These are phyloP conservation scores for Danielozyma ontarioensis DNA, from an alignment of 805 yeast species.

Conservation along the genomic window DNA sequence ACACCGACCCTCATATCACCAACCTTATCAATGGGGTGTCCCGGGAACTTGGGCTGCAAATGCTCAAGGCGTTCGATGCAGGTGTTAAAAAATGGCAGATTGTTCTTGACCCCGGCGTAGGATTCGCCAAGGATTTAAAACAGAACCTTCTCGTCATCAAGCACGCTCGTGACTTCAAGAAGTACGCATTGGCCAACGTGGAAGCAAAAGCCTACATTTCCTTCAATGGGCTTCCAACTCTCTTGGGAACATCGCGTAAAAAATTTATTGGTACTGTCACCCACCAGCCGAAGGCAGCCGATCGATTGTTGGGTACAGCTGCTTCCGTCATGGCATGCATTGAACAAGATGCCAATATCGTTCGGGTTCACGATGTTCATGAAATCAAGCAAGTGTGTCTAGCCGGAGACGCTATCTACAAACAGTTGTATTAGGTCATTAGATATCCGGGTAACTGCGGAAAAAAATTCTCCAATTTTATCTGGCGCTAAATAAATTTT, in stretches of 20 bases:
- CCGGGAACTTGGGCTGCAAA: conserved; percentile 55
- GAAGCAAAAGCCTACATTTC: conserved; percentile 24
- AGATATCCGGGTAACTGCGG: too few relatives aligned
- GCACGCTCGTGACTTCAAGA: conserved; percentile 43
- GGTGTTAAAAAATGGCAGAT: conserved; percentile 90
- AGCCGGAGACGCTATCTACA: conserved; percentile 73
- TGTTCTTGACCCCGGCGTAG: conserved; percentile 90
- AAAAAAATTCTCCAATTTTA: too few relatives aligned
- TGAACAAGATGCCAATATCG: conserved; percentile 70
- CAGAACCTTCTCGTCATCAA: conserved; percentile 69
- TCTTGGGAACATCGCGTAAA: conserved; percentile 88
- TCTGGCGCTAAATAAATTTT: too few relatives aligned
- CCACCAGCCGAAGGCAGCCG: conserved; percentile 47
- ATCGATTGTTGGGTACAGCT: conserved; percentile 73
- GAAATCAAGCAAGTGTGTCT: conserved; percentile 43
- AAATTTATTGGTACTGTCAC: conserved; percentile 76
- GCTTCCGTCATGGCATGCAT: conserved; percentile 72
- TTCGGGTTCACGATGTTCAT: conserved; percentile 81
- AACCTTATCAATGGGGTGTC: conserved; percentile 53
- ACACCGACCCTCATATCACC: conserved; percentile 15
- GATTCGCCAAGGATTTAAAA: conserved; percentile 79
- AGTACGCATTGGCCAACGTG: conserved; percentile 33
- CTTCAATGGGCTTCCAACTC: conserved; percentile 55
- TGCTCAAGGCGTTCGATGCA: conserved; percentile 47
- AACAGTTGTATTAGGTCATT: too few relatives aligned